phyloP scores from a whole-genome alignment of 2,329 filamentous ascomycete genomes.

The Pseudogymnoascus sp. region DNA sequence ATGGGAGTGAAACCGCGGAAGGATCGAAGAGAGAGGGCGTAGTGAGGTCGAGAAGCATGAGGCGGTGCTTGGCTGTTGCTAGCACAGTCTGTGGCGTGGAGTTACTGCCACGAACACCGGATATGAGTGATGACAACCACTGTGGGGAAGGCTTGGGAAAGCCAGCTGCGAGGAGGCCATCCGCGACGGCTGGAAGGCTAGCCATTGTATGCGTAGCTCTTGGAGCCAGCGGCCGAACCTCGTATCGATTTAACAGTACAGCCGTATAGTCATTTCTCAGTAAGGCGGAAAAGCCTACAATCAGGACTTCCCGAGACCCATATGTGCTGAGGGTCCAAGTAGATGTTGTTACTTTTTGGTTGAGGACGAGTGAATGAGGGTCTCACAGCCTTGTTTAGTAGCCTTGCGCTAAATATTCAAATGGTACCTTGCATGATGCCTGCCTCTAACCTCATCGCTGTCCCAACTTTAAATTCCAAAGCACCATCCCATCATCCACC shows the following conservation, averaged over 20 bases:
- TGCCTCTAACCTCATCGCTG: background rate
- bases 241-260: background rate
- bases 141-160: constrained; percentile 12
- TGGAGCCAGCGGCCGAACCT: background rate
- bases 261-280: background rate
- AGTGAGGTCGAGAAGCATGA: constrained; percentile 72
- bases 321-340: constrained; percentile 3
- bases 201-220: constrained; percentile 22
- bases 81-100: constrained; percentile 63
- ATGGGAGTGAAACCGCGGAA: constrained; percentile 46
- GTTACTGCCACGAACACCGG: constrained; percentile 31
- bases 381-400: constrained; percentile 18
- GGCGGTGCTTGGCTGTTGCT: constrained; percentile 71
- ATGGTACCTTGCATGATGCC: constrained; percentile 14
- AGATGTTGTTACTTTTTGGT: background rate
- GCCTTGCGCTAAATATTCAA: constrained; percentile 15
- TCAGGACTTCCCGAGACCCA: background rate
- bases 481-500: constrained; percentile 12
- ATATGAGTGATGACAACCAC: constrained; percentile 41
- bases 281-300: background rate
- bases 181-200: constrained; percentile 42
- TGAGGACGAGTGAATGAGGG: background rate
- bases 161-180: background rate
- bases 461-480: constrained; percentile 2
- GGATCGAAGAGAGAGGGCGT: constrained; percentile 44